A percentile compares a stretch with the other conserved stretches of the same genome.
phyloP scores from a whole-genome alignment of 1,284 basidiomycete species.

The Marasmius sp. region DNA sequence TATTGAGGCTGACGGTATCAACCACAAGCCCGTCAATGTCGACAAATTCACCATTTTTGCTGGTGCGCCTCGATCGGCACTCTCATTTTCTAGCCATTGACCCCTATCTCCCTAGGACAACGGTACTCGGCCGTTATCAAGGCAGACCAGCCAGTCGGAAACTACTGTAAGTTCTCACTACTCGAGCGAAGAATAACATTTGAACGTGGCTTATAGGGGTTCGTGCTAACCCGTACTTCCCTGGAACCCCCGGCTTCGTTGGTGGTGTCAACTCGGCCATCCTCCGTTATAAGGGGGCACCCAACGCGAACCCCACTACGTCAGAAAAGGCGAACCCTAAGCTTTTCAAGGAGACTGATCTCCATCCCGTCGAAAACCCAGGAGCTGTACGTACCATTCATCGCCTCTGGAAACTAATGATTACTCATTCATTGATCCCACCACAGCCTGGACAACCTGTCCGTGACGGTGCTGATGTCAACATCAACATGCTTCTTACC shows the following conservation, averaged over 20 bases:
- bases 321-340: no score
- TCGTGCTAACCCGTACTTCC: slow-evolving; percentile 10
- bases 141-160: slow-evolving; percentile 21
- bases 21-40: slow-evolving; percentile 27
- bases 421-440: no score
- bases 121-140: slow-evolving; percentile 29
- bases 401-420: no score
- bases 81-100: no score
- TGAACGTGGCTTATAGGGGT: slow-evolving; percentile 14
- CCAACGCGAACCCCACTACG: background rate
- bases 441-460: no score
- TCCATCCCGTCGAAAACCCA: no score
- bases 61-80: no score
- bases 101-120: slow-evolving; percentile 13
- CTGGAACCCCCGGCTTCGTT: background rate
- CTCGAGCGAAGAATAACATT: no score
- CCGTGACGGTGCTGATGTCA: no score
- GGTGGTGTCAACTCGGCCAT: background rate
- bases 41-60: slow-evolving; percentile 21
- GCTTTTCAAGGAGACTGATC: no score
- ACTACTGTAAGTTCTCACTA: slow-evolving; percentile 19
- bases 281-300: background rate
- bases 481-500: no score
- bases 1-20: slow-evolving; percentile 33
- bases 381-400: no score